Base-by-base conservation (phyloP, 306 rosid species). In the Nissolia schottii region DNA sequence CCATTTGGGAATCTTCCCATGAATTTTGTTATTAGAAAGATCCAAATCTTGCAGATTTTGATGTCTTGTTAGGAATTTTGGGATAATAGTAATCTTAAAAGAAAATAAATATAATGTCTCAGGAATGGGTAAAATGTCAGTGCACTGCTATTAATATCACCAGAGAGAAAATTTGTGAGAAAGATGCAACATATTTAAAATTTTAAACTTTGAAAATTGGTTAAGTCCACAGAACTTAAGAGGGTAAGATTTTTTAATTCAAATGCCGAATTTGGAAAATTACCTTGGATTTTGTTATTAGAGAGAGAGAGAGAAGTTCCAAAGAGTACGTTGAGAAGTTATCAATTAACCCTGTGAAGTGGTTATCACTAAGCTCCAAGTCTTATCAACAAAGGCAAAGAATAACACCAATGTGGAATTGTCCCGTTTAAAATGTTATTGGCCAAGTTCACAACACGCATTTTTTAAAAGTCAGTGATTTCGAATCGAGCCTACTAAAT, bases 371-470 rank as follows among this genome's bases (percentile, higher is more conserved):
- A 14, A 73, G 51, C 0, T 1, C 0, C 9, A 73, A 24, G 0
- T 0, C 0, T n/a, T n/a, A 1, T 0, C 41, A 73, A 22, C 0
- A 18, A 32, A n/a, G 77, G 40, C 40, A 73, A 34, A 16, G 51
- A 20, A 20, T 13, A 62, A 23, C 51, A 60, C 70, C 68, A 71
- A 2, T 19, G 16, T 0, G 77, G 77, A 31, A 73, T 73, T 48
- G 70, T 60, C 24, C 77, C 77, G 31, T 76, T 76, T 34, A 76
- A 45, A 19, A 12, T 32, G 70, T 80, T 84, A 28, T 0, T 0
- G 13, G 0, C 0, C 0, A 83, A 2, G 0, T 0, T 0, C 0
- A 0, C 31, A 79, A 27, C n/a, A 65, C n/a, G n/a, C n/a, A n/a
- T n/a, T n/a, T n/a, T n/a, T 59, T 25, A 62, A 13, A 60, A n/a